These are phyloP conservation scores for Mucor plumbeus DNA, from an alignment of 371 early-diverging fungal genomes.

Conservation along the genomic window DNA sequence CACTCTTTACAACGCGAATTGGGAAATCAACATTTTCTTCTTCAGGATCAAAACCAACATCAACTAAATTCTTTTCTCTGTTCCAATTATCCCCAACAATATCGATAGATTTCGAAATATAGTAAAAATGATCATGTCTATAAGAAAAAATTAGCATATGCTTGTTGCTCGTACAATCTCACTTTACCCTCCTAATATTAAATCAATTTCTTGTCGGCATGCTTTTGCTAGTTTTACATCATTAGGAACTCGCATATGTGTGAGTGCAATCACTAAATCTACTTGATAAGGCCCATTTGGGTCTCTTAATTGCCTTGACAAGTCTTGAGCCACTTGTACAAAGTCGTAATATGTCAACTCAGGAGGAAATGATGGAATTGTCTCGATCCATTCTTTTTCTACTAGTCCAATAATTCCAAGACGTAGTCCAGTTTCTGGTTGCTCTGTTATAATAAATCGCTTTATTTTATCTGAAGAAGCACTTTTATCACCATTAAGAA, in stretches of 20 bases:
- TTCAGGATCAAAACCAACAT: conserved; percentile 45
- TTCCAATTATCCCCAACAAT: conserved; percentile 40
- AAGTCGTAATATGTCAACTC: conserved; percentile 59
- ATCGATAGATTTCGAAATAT: conserved; percentile 50
- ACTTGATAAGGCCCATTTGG: conserved; percentile 40
- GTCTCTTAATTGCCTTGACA: conserved; percentile 41
- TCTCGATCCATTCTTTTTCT: conserved; percentile 71
- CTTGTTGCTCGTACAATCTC: not conserved
- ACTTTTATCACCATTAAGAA: conserved; percentile 46
- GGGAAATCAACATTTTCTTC: conserved; percentile 26
- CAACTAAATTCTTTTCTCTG: conserved; percentile 32
- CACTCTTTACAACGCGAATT: conserved; percentile 62
- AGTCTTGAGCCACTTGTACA: conserved; percentile 45
- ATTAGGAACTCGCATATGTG: conserved; percentile 71
- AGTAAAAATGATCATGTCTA: conserved; percentile 71
- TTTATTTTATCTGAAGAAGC: conserved; percentile 31
- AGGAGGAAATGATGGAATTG: conserved; percentile 65
- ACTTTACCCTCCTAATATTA: conserved; percentile 62
- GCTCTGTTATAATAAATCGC: conserved; percentile 41
- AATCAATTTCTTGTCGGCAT: conserved; percentile 57
- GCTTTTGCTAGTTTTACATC: conserved; percentile 56
- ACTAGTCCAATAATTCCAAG: conserved; percentile 67
- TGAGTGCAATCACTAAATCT: conserved; percentile 65
- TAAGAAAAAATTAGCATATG: not conserved
- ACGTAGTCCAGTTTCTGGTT: conserved; percentile 35